These are phyloP conservation scores for Cantharellus cinnabarinus DNA, from an alignment of 768 basidiomycete genomes.

Conservation along the genomic window DNA sequence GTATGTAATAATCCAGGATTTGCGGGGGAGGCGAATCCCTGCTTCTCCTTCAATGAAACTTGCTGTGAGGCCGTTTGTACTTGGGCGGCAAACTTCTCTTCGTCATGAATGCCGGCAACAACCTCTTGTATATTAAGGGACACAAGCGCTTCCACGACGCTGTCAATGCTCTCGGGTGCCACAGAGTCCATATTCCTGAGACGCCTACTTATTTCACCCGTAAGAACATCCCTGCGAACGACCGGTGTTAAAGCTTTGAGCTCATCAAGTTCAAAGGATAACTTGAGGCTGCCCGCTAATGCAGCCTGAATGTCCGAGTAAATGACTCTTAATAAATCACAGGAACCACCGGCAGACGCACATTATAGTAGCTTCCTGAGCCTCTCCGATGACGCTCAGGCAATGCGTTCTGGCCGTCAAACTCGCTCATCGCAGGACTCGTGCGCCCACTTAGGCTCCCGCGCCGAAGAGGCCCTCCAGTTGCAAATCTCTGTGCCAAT, in stretches of 20 bases:
- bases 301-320: slow-evolving; percentile 37
- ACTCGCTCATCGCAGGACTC: slow-evolving; percentile 64
- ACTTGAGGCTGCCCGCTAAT: slow-evolving; percentile 52
- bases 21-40: slow-evolving; percentile 26
- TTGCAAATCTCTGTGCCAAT: slow-evolving; percentile 51
- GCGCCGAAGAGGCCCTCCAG: slow-evolving; percentile 8
- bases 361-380: slow-evolving; percentile 75
- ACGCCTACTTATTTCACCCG: slow-evolving; percentile 61
- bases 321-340: slow-evolving; percentile 1
- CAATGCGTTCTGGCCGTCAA: slow-evolving; percentile 18
- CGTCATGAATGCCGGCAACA: slow-evolving; percentile 53
- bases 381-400: slow-evolving; percentile 47
- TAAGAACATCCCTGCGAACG: slow-evolving; percentile 67
- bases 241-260: slow-evolving; percentile 66
- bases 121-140: slow-evolving; percentile 53
- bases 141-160: slow-evolving; percentile 54
- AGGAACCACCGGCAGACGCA: slow-evolving; percentile 16
- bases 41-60: neutral
- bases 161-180: slow-evolving; percentile 33
- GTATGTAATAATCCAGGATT: slow-evolving; percentile 31
- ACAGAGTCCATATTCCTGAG: slow-evolving; percentile 35
- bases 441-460: slow-evolving; percentile 64
- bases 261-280: slow-evolving; percentile 79
- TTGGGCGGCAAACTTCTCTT: slow-evolving; percentile 42
- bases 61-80: slow-evolving; percentile 17